Conservation (phyloP, 2,329 filamentous ascomycete species). For the Pseudocercospora musae region DNA sequence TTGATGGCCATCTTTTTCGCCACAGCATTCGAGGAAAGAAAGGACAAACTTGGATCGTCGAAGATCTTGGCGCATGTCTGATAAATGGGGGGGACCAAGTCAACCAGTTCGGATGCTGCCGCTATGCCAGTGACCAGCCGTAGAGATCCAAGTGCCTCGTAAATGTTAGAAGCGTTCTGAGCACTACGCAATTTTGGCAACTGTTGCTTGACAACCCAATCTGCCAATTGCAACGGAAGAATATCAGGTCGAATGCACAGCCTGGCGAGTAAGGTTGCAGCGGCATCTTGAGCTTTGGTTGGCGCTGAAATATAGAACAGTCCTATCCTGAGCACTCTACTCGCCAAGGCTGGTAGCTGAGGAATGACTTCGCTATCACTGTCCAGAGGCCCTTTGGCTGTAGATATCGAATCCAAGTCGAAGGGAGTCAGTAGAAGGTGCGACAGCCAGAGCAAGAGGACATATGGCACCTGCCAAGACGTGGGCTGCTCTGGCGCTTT, state of each 20-base stretch:
- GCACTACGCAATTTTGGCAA: constrained; percentile 52
- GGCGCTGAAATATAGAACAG: constrained; percentile 68
- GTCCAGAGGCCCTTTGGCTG: constrained; percentile 45
- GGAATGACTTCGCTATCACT: constrained; percentile 55
- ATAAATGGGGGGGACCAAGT: constrained; percentile 65
- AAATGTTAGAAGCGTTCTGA: constrained; percentile 45
- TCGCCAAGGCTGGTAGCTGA: constrained; percentile 65
- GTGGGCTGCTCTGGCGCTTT: constrained; percentile 12
- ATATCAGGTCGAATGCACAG: constrained; percentile 84
- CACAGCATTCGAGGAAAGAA: constrained; percentile 68
- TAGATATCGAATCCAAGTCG: constrained; percentile 80
- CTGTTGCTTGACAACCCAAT: constrained; percentile 68
- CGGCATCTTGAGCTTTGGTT: constrained; percentile 85
- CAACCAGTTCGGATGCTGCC: constrained; percentile 67
- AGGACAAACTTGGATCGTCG: constrained; percentile 50
- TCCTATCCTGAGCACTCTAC: constrained; percentile 67
- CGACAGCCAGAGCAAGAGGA: constrained; percentile 76
- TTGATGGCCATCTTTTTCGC: constrained; percentile 82
- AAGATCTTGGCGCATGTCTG: constrained; percentile 59
- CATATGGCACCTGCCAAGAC: constrained; percentile 81
- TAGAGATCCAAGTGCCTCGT: constrained; percentile 74
- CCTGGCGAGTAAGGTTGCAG: constrained; percentile 76
- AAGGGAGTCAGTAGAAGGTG: constrained; percentile 69
- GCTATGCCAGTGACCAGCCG: constrained; percentile 76
- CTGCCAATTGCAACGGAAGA: constrained; percentile 70